Percentiles rank a stretch among this genome's conserved stretches.
Conservation (phyloP, 345 rosid species). For the Salix purpurea region DNA sequence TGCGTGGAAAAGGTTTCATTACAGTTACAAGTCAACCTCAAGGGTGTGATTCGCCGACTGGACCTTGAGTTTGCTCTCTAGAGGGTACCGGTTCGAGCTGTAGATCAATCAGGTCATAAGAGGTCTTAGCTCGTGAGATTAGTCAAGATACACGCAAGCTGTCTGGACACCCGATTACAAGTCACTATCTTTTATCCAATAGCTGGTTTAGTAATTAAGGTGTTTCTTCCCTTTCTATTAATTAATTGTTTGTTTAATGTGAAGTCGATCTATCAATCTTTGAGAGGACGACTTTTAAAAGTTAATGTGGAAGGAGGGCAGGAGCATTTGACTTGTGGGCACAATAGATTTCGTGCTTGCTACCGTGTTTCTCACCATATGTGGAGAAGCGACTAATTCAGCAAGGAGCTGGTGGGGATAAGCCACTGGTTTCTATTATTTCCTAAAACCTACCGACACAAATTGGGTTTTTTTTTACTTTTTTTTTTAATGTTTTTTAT, state of each 20-base stretch:
- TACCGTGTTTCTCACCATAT: neutral
- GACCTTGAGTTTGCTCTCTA: too few relatives aligned
- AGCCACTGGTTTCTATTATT: neutral
- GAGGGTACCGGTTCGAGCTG: too few relatives aligned
- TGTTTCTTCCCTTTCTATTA: conserved; percentile 2
- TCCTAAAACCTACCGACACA: neutral
- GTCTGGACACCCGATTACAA: neutral
- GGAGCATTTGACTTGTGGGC: neutral
- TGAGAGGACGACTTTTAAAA: neutral
- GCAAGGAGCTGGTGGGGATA: neutral
- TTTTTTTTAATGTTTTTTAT: too few relatives aligned
- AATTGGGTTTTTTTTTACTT: too few relatives aligned
- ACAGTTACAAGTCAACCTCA: too few relatives aligned
- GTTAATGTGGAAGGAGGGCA: neutral
- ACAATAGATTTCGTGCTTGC: neutral
- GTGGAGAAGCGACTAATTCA: conserved; percentile 6
- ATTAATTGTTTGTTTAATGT: neutral
- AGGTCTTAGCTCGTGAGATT: too few relatives aligned
- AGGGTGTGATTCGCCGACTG: too few relatives aligned
- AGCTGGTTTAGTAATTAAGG: neutral
- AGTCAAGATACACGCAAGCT: too few relatives aligned
- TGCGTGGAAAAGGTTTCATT: too few relatives aligned
- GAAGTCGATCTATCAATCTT: neutral
- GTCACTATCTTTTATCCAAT: neutral
- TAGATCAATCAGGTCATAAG: too few relatives aligned